Conservation (phyloP, 768 basidiomycete genomes). For the Tephrocybe sp. region DNA sequence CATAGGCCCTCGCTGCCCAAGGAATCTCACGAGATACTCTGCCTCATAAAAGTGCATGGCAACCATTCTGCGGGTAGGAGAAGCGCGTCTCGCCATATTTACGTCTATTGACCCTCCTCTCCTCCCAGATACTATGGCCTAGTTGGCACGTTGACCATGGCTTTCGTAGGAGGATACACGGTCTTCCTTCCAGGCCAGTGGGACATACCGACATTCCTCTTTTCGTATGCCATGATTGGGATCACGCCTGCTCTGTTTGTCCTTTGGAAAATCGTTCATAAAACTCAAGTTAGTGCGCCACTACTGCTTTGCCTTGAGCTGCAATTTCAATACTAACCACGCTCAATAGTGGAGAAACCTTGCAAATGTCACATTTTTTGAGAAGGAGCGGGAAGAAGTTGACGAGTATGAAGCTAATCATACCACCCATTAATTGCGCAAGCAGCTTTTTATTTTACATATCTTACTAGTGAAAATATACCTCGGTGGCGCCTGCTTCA, state of each 20-base stretch:
- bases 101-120: background rate
- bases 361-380: constrained; percentile 44
- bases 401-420: constrained; percentile 42
- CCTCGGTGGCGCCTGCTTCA: background rate
- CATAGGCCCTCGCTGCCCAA: constrained; percentile 44
- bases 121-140: constrained; percentile 45
- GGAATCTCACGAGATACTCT: constrained; percentile 43
- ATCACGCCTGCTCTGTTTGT: constrained; percentile 43
- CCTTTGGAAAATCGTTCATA: constrained; percentile 44
- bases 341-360: constrained; percentile 36
- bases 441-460: background rate
- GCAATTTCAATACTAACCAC: background rate
- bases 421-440: constrained; percentile 3
- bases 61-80: constrained; percentile 47
- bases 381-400: constrained; percentile 39
- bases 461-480: background rate
- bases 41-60: constrained; percentile 48
- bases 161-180: constrained; percentile 47
- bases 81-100: background rate
- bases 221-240: constrained; percentile 48
- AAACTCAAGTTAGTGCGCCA: constrained; percentile 33
- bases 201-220: constrained; percentile 47
- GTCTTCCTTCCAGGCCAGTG: constrained; percentile 54
- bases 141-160: constrained; percentile 42
- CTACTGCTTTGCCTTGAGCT: background rate